Conservation (phyloP, 2,329 filamentous ascomycete genomes). For the Zymoseptoria brevis region DNA sequence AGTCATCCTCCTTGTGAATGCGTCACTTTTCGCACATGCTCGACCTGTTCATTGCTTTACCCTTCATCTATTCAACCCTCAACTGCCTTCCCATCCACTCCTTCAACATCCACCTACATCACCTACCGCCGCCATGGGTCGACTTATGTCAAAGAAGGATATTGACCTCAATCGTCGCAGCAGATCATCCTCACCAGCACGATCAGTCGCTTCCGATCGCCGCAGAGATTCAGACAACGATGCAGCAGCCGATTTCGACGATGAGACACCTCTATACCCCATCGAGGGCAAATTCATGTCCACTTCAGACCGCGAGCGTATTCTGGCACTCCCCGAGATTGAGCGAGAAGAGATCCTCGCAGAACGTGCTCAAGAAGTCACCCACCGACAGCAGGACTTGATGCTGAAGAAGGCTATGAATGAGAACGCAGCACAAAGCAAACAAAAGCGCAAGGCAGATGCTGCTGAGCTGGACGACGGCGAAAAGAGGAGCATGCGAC, state of each 20-base stretch:
- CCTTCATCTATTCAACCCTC: conserved; percentile 6
- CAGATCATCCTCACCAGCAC: conserved; percentile 20
- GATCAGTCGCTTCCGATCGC: conserved; percentile 62
- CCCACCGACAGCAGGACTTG: conserved; percentile 72
- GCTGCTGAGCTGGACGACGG: conserved; percentile 70
- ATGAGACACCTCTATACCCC: conserved; percentile 64
- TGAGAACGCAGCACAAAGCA: conserved; percentile 46
- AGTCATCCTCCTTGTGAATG: conserved; percentile 35
- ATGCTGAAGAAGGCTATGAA: conserved; percentile 68
- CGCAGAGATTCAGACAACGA: neutral
- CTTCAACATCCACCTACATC: conserved; percentile 3
- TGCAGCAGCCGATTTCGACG: conserved; percentile 31
- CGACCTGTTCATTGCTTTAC: conserved; percentile 7
- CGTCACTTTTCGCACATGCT: conserved; percentile 1
- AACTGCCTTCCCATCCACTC: neutral
- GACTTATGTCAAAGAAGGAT: neutral
- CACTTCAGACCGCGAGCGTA: conserved; percentile 48
- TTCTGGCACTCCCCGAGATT: conserved; percentile 81
- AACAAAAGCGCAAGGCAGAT: conserved; percentile 66
- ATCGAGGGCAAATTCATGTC: conserved; percentile 74
- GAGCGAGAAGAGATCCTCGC: conserved; percentile 85
- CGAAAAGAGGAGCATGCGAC: conserved; percentile 52
- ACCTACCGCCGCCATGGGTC: conserved; percentile 3
- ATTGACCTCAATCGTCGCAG: neutral
- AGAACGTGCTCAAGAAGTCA: conserved; percentile 74